phyloP scores from a whole-genome alignment of 345 rosid genomes.

The Microcos paniculata region DNA sequence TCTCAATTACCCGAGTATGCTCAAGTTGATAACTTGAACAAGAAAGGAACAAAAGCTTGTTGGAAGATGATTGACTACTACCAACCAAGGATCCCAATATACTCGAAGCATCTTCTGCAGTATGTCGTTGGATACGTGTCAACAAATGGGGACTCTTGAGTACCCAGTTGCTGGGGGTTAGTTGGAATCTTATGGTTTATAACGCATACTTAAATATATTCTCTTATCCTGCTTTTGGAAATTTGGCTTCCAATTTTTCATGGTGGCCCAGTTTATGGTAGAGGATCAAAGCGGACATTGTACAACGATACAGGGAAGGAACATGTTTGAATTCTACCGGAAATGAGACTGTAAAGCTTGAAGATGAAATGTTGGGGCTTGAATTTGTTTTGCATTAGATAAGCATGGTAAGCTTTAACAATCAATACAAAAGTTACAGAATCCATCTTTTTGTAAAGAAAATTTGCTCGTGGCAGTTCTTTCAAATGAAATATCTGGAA shows the following conservation, averaged over 20 bases:
- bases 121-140: constrained; percentile 40
- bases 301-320: background rate
- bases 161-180: constrained; percentile 19
- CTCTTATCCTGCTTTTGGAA: background rate
- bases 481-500: background rate
- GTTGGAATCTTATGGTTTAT: background rate
- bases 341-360: background rate
- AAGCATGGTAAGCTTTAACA: background rate
- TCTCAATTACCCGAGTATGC: constrained; percentile 39
- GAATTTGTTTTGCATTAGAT: background rate
- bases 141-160: constrained; percentile 27
- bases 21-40: constrained; percentile 23
- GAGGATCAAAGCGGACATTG: background rate
- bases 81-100: constrained; percentile 32
- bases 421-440: background rate
- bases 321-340: background rate
- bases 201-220: background rate
- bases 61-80: constrained; percentile 48
- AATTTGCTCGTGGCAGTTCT: background rate
- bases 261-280: background rate
- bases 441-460: too few species aligned
- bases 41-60: constrained; percentile 37
- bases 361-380: background rate
- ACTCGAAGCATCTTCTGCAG: constrained; percentile 40
- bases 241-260: background rate